These are phyloP conservation scores for Gliomastix tumulicola DNA, from an alignment of 2,329 filamentous ascomycete genomes.

Conservation along the genomic window DNA sequence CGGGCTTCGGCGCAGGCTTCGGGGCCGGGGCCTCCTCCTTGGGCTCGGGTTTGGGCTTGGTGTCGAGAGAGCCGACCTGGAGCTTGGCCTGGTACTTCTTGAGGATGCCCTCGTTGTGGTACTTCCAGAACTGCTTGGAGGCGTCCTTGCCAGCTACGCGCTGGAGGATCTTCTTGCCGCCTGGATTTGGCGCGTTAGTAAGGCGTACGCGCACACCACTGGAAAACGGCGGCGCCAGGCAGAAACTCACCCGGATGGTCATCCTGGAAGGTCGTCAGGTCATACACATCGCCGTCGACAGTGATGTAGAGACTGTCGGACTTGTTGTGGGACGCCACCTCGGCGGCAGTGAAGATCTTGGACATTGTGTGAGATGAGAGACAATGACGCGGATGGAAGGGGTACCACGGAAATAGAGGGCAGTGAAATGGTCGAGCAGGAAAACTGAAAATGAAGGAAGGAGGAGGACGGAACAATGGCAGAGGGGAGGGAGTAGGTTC, in stretches of 20 bases:
- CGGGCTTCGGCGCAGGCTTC: constrained; percentile 22
- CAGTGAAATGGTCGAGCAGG: neutral
- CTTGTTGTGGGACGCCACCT: constrained; percentile 91
- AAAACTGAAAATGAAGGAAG: neutral
- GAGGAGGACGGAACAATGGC: neutral
- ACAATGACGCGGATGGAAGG: no score
- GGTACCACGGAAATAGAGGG: neutral
- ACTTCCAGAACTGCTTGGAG: constrained; percentile 64
- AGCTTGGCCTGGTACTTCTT: constrained; percentile 78
- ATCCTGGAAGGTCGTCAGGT: constrained; percentile 82
- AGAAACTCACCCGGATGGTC: constrained; percentile 74
- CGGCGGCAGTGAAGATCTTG: constrained; percentile 73
- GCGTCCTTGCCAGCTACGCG: constrained; percentile 60
- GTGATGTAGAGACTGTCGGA: constrained; percentile 79
- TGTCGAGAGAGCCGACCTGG: constrained; percentile 81
- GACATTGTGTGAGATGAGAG: constrained; percentile 81
- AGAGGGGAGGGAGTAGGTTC: no score
- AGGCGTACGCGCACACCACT: no score
- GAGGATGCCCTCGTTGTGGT: constrained; percentile 78
- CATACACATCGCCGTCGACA: constrained; percentile 92
- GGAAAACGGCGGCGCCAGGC: no score
- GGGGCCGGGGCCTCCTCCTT: constrained; percentile 38
- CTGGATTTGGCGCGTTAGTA: constrained; percentile 18
- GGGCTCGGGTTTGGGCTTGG: constrained; percentile 67
- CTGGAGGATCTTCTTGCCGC: constrained; percentile 59